These are phyloP conservation scores for Xylaria sp. DNA, from an alignment of 2,329 filamentous ascomycete genomes.

Conservation along the genomic window DNA sequence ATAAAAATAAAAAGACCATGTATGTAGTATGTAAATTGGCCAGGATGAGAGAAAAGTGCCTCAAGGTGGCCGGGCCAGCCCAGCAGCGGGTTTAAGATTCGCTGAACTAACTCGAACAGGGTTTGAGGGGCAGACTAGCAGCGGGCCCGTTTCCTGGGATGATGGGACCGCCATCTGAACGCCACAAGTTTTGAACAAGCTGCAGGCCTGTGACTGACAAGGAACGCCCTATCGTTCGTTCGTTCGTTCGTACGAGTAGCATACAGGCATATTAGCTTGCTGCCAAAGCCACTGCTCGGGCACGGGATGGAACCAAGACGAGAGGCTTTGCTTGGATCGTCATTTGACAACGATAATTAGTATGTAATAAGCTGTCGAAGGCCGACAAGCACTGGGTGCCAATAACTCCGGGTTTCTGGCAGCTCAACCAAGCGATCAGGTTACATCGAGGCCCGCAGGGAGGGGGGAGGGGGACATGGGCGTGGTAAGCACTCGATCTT, in stretches of 20 bases:
- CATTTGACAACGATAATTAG: too few relatives aligned
- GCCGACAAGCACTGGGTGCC: slow-evolving; percentile 17
- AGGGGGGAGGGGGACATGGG: too few relatives aligned
- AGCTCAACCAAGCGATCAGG: slow-evolving; percentile 31
- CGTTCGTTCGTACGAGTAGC: not conserved
- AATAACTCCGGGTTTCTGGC: slow-evolving; percentile 26
- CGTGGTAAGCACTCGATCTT: slow-evolving; percentile 30
- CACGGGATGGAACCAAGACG: too few relatives aligned
- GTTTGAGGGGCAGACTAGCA: slow-evolving; percentile 25
- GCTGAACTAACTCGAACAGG: slow-evolving; percentile 25
- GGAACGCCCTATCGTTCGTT: slow-evolving; percentile 3
- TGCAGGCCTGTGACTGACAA: slow-evolving; percentile 16
- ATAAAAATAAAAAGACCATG: too few relatives aligned
- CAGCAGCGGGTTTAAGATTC: slow-evolving; percentile 25
- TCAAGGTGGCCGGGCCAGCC: slow-evolving; percentile 23
- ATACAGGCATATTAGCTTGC: too few relatives aligned
- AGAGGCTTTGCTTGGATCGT: slow-evolving; percentile 9
- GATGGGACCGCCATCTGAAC: slow-evolving; percentile 19
- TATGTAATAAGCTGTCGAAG: slow-evolving; percentile 8
- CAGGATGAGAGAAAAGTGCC: slow-evolving; percentile 23
- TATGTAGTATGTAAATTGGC: slow-evolving; percentile 12
- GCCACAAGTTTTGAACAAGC: slow-evolving; percentile 27
- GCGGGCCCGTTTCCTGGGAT: slow-evolving; percentile 7
- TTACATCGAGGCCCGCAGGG: slow-evolving; percentile 30
- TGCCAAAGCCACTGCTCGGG: too few relatives aligned